These are phyloP conservation scores for Aspergillus tamarii DNA, from an alignment of 2,329 filamentous ascomycete genomes.

Conservation along the genomic window DNA sequence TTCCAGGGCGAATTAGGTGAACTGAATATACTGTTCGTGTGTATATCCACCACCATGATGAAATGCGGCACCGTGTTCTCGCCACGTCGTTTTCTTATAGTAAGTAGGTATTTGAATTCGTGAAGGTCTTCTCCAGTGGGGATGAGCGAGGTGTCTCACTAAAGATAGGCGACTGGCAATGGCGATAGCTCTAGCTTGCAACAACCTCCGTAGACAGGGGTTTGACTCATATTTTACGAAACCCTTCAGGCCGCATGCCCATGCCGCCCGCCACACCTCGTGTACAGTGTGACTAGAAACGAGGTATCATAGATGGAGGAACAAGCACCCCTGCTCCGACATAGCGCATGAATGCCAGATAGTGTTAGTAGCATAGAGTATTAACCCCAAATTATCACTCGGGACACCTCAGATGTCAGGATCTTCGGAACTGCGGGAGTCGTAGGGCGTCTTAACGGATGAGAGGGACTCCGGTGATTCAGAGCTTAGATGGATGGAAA, in stretches of 20 bases:
- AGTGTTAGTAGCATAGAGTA: neutral
- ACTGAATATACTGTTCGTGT: neutral
- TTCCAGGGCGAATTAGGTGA: neutral
- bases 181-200: neutral
- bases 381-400: neutral
- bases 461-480: neutral
- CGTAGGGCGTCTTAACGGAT: neutral
- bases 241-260: neutral
- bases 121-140: too few species aligned
- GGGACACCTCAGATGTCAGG: neutral
- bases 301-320: neutral
- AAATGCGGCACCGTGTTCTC: neutral
- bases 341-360: neutral
- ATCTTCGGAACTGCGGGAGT: neutral
- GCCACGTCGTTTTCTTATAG: neutral
- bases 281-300: neutral
- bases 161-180: neutral
- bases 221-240: neutral
- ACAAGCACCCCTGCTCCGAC: neutral
- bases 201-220: neutral
- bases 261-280: neutral
- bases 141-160: neutral
- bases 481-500: slow-evolving; percentile 2
- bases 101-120: neutral
- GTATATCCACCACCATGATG: neutral